Conservation (phyloP, 176 grass and related monocot species). For the Lolium multiflorum region DNA sequence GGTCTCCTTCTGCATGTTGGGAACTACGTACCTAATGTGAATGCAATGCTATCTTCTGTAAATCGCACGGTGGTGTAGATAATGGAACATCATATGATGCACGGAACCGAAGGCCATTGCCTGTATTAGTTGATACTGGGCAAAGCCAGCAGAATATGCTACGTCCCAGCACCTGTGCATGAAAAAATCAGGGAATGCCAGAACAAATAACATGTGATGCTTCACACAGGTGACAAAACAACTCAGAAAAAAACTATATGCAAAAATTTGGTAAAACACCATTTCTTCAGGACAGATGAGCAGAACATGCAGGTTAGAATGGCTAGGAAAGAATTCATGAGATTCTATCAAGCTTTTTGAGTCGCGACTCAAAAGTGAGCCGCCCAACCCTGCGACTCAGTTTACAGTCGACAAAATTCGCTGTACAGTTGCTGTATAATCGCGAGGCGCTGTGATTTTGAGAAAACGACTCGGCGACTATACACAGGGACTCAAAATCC, state of each 20-base stretch:
- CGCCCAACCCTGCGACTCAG: too few species aligned
- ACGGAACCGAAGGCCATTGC: constrained; percentile 68
- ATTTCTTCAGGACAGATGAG: not conserved
- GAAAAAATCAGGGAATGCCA: constrained; percentile 12
- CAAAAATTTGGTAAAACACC: not conserved
- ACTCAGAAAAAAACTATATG: not conserved
- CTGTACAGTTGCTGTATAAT: too few species aligned
- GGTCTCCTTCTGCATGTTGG: not conserved
- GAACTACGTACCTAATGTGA: constrained; percentile 37
- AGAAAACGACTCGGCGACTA: too few species aligned
- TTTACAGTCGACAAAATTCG: too few species aligned
- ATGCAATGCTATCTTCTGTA: constrained; percentile 46
- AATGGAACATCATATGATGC: constrained; percentile 65
- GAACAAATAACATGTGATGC: constrained; percentile 10
- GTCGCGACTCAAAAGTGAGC: too few species aligned
- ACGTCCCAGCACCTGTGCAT: constrained; percentile 66
- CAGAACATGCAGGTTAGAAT: constrained; percentile 22
- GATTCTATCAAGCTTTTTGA: not conserved
- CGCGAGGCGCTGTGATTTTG: too few species aligned
- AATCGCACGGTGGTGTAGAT: constrained; percentile 52
- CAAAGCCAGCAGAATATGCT: constrained; percentile 87
- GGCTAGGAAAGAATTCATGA: not conserved
- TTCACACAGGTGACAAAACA: not conserved
- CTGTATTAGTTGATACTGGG: constrained; percentile 54
- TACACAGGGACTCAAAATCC: too few species aligned